Evolutionary conservation across 2,329 filamentous ascomycete genomes (phyloP), one percentile per base, ranked within the genome.

Genomic region (Graphilbum ipis-grandicollis): DNA sequence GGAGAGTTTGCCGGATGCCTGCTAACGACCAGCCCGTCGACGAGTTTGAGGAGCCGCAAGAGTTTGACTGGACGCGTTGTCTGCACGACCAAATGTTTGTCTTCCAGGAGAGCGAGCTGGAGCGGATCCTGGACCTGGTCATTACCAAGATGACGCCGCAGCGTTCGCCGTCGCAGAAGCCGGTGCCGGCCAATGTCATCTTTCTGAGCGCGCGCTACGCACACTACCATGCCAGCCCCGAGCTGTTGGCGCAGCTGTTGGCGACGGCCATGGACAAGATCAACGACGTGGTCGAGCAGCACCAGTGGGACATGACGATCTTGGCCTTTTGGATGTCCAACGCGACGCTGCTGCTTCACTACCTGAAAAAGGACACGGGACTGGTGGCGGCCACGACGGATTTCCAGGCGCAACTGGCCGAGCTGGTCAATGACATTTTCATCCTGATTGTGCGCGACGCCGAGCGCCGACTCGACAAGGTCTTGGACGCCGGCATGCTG

Each of bases 231-330:
- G 80, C 88, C 33, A 93, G 82, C 48, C 69, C 71, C 3, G 86
- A 94, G 43, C 66, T 98, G 9, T 62, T 98, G 9, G 77, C 74
- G 15, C 79, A 79, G 31, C 69, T 96, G 19, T 70, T 98, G 14
- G 67, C 81, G 19, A 78, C 79, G 26, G 84, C 90, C 28, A 93
- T 93, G 70, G 84, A 93, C 50, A 90, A 88, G 56, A 96, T 98
- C 49, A 96, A 96, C 52, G 79, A 85, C 41, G 84, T 94, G 22
- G 85, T 98, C n/a, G 90, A 96, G 56, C 72, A 72, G 42, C 77
- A 88, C 51, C 90, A 98, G 52, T 96, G 90, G 90, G 90, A 98
- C 52, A 98, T 98, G 90, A 98, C 90, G 0, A 93, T 98, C 46
- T 64, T 98, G 28, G 90, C 90, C 3, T 98, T 98, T 52, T 98